Base-by-base conservation (phyloP, 768 basidiomycete genomes). In the Pluteus cervinus region DNA sequence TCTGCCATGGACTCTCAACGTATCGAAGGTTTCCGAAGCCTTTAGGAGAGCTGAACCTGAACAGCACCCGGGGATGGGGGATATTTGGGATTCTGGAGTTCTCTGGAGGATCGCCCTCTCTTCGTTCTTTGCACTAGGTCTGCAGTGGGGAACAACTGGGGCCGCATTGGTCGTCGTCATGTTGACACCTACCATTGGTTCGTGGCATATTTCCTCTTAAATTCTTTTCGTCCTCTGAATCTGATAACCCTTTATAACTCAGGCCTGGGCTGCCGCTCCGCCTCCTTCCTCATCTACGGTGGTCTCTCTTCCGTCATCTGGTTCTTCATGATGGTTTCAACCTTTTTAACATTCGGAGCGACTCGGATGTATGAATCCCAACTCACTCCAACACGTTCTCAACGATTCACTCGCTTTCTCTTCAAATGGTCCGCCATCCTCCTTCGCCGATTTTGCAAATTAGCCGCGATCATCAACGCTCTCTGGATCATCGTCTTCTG, bases 231-330 rank as follows among this genome's bases (percentile, higher is more conserved):
- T 38, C 2, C 24, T 7, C n/a, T n/a, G n/a, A n/a, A n/a, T n/a
- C n/a, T n/a, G n/a, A n/a, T n/a, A n/a, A n/a, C n/a, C n/a, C n/a
- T n/a, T n/a, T n/a, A n/a, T n/a, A n/a, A 20, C 44, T 2, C 17
- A 61, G 61, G 62, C 11, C 42, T 65, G 20, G 60, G 56, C 9
- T 63, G 63, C 40, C 55, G 59, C 4, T 61, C 58, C 8, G 58
- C 49, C 1, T 44, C 50, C 12, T 63, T 55, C 35, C 22, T 62
- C 7, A 24, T 61, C 10, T 65, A 63, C 35, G 61, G 54, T 5
- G 21, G 40, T 5, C 24, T 53, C 5, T 60, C 63, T 0, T 62
- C 63, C 1, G 20, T 60, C 10, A 46, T 57, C n/a, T 62, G 61
- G 61, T 32, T 56, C n/a, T 3, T 63, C 3, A 44, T 58, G 4